Base-by-base conservation (phyloP, 148 eudicot species). In the Rhododendron vialii region DNA sequence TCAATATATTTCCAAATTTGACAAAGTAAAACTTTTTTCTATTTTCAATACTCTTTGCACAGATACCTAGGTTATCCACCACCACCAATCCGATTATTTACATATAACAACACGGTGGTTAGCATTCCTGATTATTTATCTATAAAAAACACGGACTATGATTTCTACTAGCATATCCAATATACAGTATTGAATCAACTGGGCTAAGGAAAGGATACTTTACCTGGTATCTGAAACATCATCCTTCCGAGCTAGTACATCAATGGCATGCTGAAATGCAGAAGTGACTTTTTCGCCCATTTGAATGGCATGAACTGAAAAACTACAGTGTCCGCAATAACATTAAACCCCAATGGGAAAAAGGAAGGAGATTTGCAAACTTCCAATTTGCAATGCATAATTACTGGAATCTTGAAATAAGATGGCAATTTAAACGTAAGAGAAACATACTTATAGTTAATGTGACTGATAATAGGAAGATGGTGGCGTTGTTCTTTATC, bases 251-350 rank as follows among this genome's bases (percentile, higher is more conserved):
- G 95, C 93, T 69, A 95, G 87, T 82, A 94, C 95, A 86, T 90
- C 91, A 86, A 95, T 92, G 86, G 98, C 99, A 87, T 87, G 98
- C 94, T 96, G 98, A 86, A 96, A 94, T 47, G 95, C 87, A 84
- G 92, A 88, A 75, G 96, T 95, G 88, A 96, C 96, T 83, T 93
- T 96, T 89, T 92, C 96, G 14, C 90, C 94, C 99, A 94, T 95
- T 86, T 93, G 94, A 88, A 96, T 94, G 84, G 97, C 99, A 89
- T 96, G 98, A 74, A 94, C 99, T 81, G 99, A 96, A 82, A 96
- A 96, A 90, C 98, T 96, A 93, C 93, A 93, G 82, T 73, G 86
- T 81, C 33, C 84, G 69, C 63, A 48, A 73, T 35, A 86, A 36
- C 51, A 24, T 84, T 69, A 84, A 20, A 83, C 65, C 65, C 82